phyloP scores from a whole-genome alignment of 2,329 filamentous ascomycete species.

The Trichophyton benhamiae region DNA sequence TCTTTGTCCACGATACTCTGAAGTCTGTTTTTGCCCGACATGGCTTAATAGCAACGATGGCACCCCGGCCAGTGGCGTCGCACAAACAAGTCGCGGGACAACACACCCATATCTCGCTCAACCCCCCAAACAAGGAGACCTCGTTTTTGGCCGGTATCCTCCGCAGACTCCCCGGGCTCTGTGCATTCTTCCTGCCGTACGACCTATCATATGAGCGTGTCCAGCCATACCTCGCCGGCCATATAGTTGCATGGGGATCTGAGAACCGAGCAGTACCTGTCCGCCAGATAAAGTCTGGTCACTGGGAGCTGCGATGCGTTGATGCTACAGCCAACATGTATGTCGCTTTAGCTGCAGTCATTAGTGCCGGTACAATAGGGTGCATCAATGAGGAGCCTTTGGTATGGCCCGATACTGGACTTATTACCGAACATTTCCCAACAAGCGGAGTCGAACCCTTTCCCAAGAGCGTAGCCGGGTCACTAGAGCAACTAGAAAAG shows the following conservation, averaged over 20 bases:
- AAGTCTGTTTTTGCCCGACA: slow-evolving; percentile 13
- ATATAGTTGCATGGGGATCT: slow-evolving; percentile 14
- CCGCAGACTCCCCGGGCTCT: slow-evolving; percentile 8
- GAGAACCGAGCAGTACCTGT: slow-evolving; percentile 13
- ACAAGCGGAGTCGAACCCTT: neutral
- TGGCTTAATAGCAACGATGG: slow-evolving; percentile 15
- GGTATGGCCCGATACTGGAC: neutral
- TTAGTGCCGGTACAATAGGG: slow-evolving; percentile 2
- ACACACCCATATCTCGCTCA: slow-evolving; percentile 15
- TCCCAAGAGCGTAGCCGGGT: neutral
- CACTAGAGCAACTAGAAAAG: neutral
- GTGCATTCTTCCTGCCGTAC: slow-evolving; percentile 12
- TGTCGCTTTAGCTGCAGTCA: slow-evolving; percentile 11
- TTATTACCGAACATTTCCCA: neutral
- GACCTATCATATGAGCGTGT: slow-evolving; percentile 12
- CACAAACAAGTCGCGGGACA: neutral
- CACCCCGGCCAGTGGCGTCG: slow-evolving; percentile 10
- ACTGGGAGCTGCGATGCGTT: slow-evolving; percentile 17
- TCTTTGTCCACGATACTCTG: slow-evolving; percentile 11
- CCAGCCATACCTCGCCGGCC: slow-evolving; percentile 6
- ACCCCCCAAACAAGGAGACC: slow-evolving; percentile 3
- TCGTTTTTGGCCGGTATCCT: slow-evolving; percentile 13
- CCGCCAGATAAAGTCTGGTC: slow-evolving; percentile 14
- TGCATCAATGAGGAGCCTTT: neutral
- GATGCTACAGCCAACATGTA: slow-evolving; percentile 19